Conservation (phyloP, 768 basidiomycete species). For the Tulasnella sp. region DNA sequence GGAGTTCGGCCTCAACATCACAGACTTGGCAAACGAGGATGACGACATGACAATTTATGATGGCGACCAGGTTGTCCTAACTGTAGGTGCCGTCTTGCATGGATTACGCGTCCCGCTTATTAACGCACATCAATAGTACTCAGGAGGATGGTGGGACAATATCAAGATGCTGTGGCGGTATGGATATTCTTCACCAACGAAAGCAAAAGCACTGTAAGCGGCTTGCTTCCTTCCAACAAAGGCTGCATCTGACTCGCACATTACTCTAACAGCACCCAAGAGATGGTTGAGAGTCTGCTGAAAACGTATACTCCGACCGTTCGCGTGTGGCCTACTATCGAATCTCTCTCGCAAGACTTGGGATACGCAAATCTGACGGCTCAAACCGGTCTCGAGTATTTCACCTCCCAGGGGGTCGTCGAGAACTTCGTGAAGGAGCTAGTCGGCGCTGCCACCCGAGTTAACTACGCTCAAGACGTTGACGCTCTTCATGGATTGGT, state of each 20-base stretch:
- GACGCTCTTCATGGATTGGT: conserved; percentile 69
- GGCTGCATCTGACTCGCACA: not conserved
- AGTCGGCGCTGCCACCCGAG: conserved; percentile 70
- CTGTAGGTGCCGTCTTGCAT: conserved; percentile 38
- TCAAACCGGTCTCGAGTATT: conserved; percentile 50
- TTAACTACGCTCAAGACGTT: conserved; percentile 77
- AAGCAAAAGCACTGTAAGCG: conserved; percentile 37
- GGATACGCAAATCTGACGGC: conserved; percentile 34
- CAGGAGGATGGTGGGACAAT: conserved; percentile 57
- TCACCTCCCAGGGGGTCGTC: conserved; percentile 47
- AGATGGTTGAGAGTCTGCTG: conserved; percentile 46
- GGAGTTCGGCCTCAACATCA: conserved; percentile 64
- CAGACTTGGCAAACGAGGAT: conserved; percentile 41
- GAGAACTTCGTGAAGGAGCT: conserved; percentile 60
- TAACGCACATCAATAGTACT: not conserved
- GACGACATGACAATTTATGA: conserved; percentile 73
- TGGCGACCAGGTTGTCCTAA: conserved; percentile 59
- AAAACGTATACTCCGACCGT: conserved; percentile 47
- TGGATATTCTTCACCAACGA: conserved; percentile 53
- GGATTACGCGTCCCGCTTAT: conserved; percentile 20
- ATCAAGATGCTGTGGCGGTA: conserved; percentile 72
- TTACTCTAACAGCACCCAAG: conserved; percentile 20
- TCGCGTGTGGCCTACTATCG: conserved; percentile 56
- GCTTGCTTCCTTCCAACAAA: not conserved
- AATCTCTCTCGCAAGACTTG: conserved; percentile 43